phyloP scores from a whole-genome alignment of 2,329 filamentous ascomycete genomes.

The Trichoderma simmonsii region DNA sequence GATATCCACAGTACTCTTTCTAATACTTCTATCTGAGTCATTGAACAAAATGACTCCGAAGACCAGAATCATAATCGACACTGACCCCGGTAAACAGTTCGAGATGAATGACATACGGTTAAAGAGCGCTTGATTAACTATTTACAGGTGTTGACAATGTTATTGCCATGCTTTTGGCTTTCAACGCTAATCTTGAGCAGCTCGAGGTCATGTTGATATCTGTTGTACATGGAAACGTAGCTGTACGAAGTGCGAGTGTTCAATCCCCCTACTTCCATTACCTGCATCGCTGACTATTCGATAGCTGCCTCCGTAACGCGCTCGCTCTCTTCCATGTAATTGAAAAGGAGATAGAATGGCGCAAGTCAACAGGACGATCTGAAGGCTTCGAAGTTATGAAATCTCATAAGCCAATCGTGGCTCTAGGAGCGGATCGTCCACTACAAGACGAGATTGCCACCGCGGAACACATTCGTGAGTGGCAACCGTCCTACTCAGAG shows the following conservation, averaged over 20 bases:
- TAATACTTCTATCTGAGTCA: neutral
- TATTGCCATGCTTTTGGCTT: neutral
- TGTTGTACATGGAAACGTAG: neutral
- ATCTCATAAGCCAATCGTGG: neutral
- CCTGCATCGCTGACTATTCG: neutral
- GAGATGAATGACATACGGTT: neutral
- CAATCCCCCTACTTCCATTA: neutral
- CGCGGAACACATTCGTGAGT: neutral
- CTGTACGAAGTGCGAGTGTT: neutral
- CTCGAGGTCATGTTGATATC: neutral
- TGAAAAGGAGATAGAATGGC: neutral
- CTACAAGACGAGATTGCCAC: neutral
- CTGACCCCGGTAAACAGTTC: neutral
- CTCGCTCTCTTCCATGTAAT: neutral
- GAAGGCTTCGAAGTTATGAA: neutral
- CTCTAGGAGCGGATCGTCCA: neutral
- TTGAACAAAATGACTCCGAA: neutral
- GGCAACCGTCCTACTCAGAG: neutral
- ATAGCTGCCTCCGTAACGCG: neutral
- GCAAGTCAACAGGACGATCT: neutral
- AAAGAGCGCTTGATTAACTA: neutral
- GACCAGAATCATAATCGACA: neutral
- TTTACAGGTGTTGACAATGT: neutral
- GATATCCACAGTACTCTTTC: neutral
- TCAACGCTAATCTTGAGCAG: neutral